Conservation (phyloP, 345 rosid genomes). For the Ailanthus altissimus region DNA sequence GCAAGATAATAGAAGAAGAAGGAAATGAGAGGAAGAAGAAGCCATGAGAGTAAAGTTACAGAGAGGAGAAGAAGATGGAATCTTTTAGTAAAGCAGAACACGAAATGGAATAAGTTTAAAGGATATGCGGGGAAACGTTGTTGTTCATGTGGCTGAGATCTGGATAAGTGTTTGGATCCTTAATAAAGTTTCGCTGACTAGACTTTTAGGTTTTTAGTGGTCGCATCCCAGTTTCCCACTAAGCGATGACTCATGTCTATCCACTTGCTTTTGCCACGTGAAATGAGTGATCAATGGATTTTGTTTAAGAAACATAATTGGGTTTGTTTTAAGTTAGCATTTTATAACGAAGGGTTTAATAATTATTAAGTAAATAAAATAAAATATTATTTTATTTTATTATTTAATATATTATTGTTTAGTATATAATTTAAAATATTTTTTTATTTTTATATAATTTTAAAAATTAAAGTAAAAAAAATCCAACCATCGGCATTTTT, state of each 20-base stretch:
- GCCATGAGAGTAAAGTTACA: conserved; percentile 33
- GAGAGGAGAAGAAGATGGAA: not conserved
- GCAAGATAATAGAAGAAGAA: conserved; percentile 22
- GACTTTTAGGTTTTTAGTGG: not conserved
- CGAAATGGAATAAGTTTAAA: not conserved
- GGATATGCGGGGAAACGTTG: not conserved
- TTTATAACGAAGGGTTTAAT: too few species aligned
- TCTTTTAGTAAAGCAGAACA: not conserved
- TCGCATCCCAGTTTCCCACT: not conserved
- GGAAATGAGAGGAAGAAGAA: conserved; percentile 16
- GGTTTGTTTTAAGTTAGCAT: too few species aligned
- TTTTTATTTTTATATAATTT: too few species aligned
- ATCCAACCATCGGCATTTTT: too few species aligned
- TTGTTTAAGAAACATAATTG: too few species aligned
- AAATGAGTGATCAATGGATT: not conserved
- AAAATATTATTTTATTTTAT: too few species aligned
- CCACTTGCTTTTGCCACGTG: not conserved
- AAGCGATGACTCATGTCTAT: not conserved
- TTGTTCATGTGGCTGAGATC: not conserved
- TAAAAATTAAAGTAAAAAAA: too few species aligned
- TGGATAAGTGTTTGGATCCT: not conserved
- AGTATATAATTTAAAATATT: too few species aligned
- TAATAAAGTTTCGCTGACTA: not conserved
- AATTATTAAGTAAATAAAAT: too few species aligned
- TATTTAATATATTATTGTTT: too few species aligned